Base-by-base conservation (phyloP, 352 stramenopile genomes). In the Globisporangium sylvaticum region DNA sequence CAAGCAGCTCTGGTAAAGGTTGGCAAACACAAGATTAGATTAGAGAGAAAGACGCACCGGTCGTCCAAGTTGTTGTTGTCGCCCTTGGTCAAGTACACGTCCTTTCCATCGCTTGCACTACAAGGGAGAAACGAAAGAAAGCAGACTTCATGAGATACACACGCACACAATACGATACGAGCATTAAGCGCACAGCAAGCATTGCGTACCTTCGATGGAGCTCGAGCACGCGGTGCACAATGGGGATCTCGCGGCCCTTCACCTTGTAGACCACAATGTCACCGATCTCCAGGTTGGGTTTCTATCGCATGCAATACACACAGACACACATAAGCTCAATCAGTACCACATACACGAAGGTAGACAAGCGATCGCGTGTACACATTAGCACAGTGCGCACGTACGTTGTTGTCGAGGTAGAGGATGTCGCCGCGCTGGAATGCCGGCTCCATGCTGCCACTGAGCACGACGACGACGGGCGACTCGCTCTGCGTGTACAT, bases 31-130 rank as follows among this genome's bases (percentile, higher is more conserved):
- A n/a, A n/a, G n/a, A n/a, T n/a, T n/a, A n/a, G n/a, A n/a, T n/a
- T n/a, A n/a, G n/a, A 22, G 54, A 39, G 52, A 7, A 7, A 20
- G 3, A 2, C 76, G 62, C 67, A 91, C 72, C 97, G 91, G 84
- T 99, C 97, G 77, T 99, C 93, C 7, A 99, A 94, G 66, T 97
- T 93, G 83, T 99, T 99, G 81, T 99, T 99, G 85, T 99, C 97
- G 55, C 97, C 97, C 81, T 99, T 99, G 58, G 97, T 99, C 32
- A 99, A 77, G 53, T 99, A 92, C 66, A 99, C 92, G 14, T 98
- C 92, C 52, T 90, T 78, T 10, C 90, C 93, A 68, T 97, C 84
- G 55, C 80, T 83, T 61, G 82, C 84, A 57, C 78, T 91, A 37
- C 15, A 58, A 25, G 18, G 42, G 42, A 8, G 25, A 57, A 34